Conservation (phyloP, 495 filamentous ascomycete genomes). For the Neurospora sp. region DNA sequence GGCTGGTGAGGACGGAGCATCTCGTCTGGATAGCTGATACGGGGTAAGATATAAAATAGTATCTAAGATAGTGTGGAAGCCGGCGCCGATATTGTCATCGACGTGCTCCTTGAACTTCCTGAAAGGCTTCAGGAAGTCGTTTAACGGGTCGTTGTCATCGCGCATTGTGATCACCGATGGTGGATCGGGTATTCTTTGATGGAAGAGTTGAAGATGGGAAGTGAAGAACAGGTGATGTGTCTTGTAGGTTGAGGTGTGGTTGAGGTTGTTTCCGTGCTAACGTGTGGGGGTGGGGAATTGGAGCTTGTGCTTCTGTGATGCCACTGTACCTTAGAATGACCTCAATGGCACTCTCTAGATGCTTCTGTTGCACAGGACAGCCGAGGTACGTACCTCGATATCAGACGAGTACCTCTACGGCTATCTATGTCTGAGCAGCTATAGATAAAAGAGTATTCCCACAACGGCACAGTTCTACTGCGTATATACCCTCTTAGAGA, state of each 20-base stretch:
- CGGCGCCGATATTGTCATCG: constrained; percentile 26
- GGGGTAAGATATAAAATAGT: neutral
- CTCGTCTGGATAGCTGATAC: neutral
- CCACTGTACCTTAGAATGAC: neutral
- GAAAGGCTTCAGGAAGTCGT: constrained; percentile 26
- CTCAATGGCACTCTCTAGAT: neutral
- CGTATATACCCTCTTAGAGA: neutral
- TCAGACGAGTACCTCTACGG: neutral
- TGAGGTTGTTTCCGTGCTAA: neutral
- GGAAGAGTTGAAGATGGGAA: neutral
- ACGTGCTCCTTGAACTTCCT: constrained; percentile 36
- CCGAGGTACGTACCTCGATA: neutral
- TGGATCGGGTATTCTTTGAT: neutral
- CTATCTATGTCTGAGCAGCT: neutral
- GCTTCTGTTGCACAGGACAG: neutral
- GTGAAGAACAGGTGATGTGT: neutral
- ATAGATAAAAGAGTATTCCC: neutral
- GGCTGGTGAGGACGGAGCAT: neutral
- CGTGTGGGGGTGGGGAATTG: neutral
- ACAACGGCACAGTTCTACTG: neutral
- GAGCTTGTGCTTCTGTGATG: neutral
- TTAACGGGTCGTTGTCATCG: neutral
- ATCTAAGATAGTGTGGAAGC: constrained; percentile 25
- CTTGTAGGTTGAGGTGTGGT: neutral
- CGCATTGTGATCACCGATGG: neutral